phyloP scores from a whole-genome alignment of 345 rosid species.

The Corchorus capsularis region DNA sequence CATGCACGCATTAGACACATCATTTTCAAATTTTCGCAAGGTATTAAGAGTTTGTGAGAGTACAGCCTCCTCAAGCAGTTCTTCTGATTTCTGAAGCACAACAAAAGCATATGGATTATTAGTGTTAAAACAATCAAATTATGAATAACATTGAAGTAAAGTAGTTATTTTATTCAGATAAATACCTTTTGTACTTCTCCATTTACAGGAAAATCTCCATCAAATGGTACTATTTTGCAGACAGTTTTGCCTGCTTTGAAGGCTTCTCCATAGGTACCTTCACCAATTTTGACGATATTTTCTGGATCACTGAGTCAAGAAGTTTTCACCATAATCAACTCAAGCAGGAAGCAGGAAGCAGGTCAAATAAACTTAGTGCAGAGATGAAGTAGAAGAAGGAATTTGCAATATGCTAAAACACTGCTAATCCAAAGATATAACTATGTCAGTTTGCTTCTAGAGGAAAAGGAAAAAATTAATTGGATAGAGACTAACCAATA shows the following conservation, averaged over 20 bases:
- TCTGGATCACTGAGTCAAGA: constrained; percentile 60
- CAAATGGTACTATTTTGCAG: constrained; percentile 96
- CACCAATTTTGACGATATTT: constrained; percentile 80
- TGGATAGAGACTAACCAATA: constrained; percentile 58
- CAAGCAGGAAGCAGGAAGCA: constrained; percentile 5
- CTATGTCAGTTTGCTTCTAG: not conserved
- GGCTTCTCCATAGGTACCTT: constrained; percentile 98
- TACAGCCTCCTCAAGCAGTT: constrained; percentile 85
- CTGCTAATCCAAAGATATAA: not conserved
- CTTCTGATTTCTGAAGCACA: constrained; percentile 84
- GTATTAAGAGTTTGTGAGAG: constrained; percentile 80
- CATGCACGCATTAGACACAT: constrained; percentile 54
- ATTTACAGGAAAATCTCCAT: constrained; percentile 82
- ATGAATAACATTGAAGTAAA: constrained; percentile 1
- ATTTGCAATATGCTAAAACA: not conserved
- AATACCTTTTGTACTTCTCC: constrained; percentile 94
- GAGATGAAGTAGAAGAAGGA: constrained; percentile 8
- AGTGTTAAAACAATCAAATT: constrained; percentile 17
- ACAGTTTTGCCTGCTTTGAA: constrained; percentile 75
- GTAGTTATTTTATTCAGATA: not conserved
- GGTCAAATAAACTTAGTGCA: constrained; percentile 7
- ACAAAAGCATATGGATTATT: constrained; percentile 25
- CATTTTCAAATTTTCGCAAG: constrained; percentile 43
- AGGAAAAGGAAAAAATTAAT: not conserved
- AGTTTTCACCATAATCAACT: constrained; percentile 27